Conservation (phyloP, 768 basidiomycete species). For the Suillus occidentalis region DNA sequence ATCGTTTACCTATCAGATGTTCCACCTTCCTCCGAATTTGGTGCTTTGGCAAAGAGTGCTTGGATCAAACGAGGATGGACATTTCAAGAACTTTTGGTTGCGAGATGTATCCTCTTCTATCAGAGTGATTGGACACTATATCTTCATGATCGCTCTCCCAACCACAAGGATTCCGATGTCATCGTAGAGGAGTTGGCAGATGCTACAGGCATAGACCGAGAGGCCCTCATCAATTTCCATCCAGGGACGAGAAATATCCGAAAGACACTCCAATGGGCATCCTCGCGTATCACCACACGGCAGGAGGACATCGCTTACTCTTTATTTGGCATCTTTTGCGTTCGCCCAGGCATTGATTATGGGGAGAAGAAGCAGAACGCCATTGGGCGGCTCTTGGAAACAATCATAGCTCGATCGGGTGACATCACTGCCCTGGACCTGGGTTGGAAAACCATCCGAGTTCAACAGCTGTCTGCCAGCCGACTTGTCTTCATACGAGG, state of each 20-base stretch:
- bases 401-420: neutral
- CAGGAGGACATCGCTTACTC: neutral
- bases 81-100: neutral
- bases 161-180: neutral
- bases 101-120: neutral
- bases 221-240: neutral
- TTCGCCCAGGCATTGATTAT: neutral
- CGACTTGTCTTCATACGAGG: neutral
- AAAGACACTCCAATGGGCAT: neutral
- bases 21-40: neutral
- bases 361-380: neutral
- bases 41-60: neutral
- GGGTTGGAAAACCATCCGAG: neutral
- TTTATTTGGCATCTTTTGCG: neutral
- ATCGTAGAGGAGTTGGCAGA: neutral
- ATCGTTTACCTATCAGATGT: neutral
- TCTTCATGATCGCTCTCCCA: neutral
- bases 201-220: neutral
- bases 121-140: neutral
- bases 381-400: constrained; percentile 3
- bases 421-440: neutral
- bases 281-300: neutral
- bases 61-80: neutral
- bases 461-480: constrained; percentile 1
- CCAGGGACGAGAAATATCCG: neutral